These are phyloP conservation scores for Rhodocollybia butyracea DNA, from an alignment of 768 basidiomycete genomes.

Conservation along the genomic window DNA sequence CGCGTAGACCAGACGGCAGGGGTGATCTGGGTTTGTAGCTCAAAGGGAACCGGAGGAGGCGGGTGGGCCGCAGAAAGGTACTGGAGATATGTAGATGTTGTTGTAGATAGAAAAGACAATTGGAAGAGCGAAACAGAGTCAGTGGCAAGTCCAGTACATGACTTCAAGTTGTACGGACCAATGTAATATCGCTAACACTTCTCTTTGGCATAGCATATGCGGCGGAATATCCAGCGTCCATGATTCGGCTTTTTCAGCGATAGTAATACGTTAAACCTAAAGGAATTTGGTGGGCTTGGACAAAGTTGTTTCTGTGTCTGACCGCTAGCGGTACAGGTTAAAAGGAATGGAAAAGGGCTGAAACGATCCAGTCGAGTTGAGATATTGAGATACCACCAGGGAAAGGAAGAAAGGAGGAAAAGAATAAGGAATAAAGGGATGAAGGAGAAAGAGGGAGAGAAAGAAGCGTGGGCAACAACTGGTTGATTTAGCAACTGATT, in stretches of 20 bases:
- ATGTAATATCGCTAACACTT: slow-evolving; percentile 17
- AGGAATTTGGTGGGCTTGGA: background rate
- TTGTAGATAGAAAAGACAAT: no score
- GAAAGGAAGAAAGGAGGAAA: background rate
- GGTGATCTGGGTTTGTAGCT: slow-evolving; percentile 37
- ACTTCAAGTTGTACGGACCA: background rate
- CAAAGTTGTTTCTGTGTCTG: background rate
- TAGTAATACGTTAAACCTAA: no score
- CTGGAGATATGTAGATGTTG: slow-evolving; percentile 18
- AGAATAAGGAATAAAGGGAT: slow-evolving; percentile 5
- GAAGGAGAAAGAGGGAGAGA: slow-evolving; percentile 13
- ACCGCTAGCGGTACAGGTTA: slow-evolving; percentile 8
- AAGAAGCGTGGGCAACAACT: no score
- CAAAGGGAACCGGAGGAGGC: slow-evolving; percentile 30
- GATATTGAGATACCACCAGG: slow-evolving; percentile 4
- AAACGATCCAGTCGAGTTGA: slow-evolving; percentile 25
- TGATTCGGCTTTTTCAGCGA: slow-evolving; percentile 12
- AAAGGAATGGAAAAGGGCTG: slow-evolving; percentile 7
- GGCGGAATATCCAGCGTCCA: slow-evolving; percentile 2
- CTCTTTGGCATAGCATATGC: slow-evolving; percentile 1
- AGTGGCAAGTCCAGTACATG: background rate
- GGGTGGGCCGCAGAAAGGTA: slow-evolving; percentile 29
- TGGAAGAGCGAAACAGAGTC: no score
- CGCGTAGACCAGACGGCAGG: slow-evolving; percentile 43
- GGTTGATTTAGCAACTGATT: no score